Percentiles rank a stretch among this genome's conserved stretches.
Conservation (phyloP, 768 basidiomycete species). For the Lentinula sp. region DNA sequence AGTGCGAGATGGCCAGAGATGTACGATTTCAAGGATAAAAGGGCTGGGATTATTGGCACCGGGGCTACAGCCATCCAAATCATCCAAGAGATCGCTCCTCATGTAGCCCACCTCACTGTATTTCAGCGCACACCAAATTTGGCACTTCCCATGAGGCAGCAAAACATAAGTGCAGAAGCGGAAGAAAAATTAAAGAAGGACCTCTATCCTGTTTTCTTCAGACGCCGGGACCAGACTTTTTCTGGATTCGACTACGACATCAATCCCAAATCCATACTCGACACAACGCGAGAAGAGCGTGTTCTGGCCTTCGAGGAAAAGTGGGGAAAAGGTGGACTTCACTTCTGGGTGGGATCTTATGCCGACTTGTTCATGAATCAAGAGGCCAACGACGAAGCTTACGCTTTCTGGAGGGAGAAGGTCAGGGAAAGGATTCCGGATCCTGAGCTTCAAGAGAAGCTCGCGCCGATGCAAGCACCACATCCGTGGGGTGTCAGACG, state of each 20-base stretch:
- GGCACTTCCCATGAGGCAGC: slow-evolving; percentile 1
- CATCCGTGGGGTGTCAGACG: slow-evolving; percentile 2
- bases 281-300: slow-evolving; percentile 9
- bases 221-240: background rate
- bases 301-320: slow-evolving; percentile 5
- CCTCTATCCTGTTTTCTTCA: background rate
- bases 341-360: background rate
- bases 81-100: slow-evolving; percentile 8
- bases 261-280: background rate
- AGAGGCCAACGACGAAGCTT: background rate
- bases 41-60: slow-evolving; percentile 2
- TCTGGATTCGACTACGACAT: background rate
- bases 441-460: slow-evolving; percentile 1
- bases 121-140: slow-evolving; percentile 10
- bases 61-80: slow-evolving; percentile 1
- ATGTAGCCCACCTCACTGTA: slow-evolving; percentile 8
- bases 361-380: background rate
- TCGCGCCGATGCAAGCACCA: slow-evolving; percentile 1
- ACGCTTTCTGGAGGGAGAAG: slow-evolving; percentile 6
- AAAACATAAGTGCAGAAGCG: background rate
- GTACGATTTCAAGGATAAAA: background rate
- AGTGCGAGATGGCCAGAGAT: background rate
- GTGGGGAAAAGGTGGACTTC: slow-evolving; percentile 9
- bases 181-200: background rate
- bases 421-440: background rate